phyloP scores from a whole-genome alignment of 768 basidiomycete genomes.

The Cyathus striatus region DNA sequence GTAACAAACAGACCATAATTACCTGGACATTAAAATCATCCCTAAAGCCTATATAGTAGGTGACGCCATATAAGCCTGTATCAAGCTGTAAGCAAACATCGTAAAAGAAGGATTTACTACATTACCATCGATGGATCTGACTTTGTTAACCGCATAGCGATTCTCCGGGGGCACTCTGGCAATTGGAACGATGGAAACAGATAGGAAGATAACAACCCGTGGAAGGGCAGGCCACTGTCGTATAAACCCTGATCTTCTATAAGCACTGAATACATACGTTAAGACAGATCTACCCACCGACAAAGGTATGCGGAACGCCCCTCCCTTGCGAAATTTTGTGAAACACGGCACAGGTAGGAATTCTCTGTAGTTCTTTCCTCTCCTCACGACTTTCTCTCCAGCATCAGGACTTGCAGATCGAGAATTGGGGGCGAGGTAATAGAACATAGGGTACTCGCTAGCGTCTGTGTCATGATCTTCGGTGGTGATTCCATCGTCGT shows the following conservation, averaged over 20 bases:
- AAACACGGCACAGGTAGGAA: conserved; percentile 52
- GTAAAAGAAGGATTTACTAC: background rate
- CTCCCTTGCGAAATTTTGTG: conserved; percentile 48
- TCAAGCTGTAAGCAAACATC: background rate
- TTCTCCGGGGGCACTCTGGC: conserved; percentile 44
- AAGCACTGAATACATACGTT: background rate
- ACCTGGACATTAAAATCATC: conserved; percentile 50
- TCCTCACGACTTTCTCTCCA: conserved; percentile 15
- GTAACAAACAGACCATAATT: conserved; percentile 11
- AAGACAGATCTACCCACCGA: conserved; percentile 22
- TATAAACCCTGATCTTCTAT: conserved; percentile 38
- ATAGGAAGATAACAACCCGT: conserved; percentile 59
- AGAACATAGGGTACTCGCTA: background rate
- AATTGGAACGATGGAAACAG: conserved; percentile 46
- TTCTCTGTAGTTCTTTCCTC: conserved; percentile 25
- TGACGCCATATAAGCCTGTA: conserved; percentile 55
- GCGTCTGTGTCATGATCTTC: conserved; percentile 9
- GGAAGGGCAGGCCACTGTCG: conserved; percentile 70
- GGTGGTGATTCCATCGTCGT: conserved; percentile 8
- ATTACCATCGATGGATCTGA: conserved; percentile 47
- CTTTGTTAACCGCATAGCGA: conserved; percentile 53
- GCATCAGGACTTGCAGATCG: conserved; percentile 7
- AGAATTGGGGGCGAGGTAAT: background rate
- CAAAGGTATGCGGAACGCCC: conserved; percentile 63
- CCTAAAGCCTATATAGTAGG: conserved; percentile 58